Percentiles rank a stretch among this genome's conserved stretches.
Conservation (phyloP, 2,329 filamentous ascomycete genomes). For the Fusarium robinianum region DNA sequence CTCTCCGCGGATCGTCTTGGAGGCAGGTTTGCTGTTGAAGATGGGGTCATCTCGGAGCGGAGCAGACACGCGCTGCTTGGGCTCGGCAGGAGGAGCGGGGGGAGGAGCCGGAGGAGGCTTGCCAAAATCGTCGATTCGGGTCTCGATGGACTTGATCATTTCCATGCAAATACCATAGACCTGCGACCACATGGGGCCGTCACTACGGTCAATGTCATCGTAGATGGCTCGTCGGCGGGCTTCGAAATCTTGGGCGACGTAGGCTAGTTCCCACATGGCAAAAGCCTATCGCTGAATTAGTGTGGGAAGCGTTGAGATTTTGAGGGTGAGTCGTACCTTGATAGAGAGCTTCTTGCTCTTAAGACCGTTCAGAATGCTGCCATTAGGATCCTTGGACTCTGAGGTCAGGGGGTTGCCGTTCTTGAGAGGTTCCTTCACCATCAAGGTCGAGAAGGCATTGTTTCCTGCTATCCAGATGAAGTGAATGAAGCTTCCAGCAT, state of each 20-base stretch:
- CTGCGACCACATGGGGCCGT: conserved; percentile 81
- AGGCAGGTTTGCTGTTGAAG: conserved; percentile 46
- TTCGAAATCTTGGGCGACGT: conserved; percentile 76
- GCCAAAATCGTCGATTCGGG: conserved; percentile 66
- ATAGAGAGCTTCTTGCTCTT: conserved; percentile 81
- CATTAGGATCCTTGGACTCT: conserved; percentile 89
- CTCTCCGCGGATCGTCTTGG: conserved; percentile 48
- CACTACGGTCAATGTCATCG: conserved; percentile 81
- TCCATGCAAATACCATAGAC: conserved; percentile 71
- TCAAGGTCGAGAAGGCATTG: conserved; percentile 76
- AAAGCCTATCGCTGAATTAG: conserved; percentile 67
- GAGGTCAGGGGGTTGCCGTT: conserved; percentile 80
- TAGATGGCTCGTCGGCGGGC: conserved; percentile 82
- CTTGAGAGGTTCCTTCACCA: conserved; percentile 81
- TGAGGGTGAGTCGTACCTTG: conserved; percentile 54
- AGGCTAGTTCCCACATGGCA: conserved; percentile 87
- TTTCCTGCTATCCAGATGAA: conserved; percentile 80
- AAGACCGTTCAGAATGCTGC: conserved; percentile 81
- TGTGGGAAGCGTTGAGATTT: conserved; percentile 25
- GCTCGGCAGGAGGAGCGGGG: conserved; percentile 37
- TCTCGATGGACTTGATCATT: conserved; percentile 68
- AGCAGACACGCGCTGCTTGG: conserved; percentile 43
- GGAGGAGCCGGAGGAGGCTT: conserved; percentile 47
- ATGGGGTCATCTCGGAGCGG: conserved; percentile 53
- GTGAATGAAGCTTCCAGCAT: conserved; percentile 68